Evolutionary conservation across 2,329 filamentous ascomycete genomes (phyloP).

Genomic region (Elsinoe australis): DNA sequence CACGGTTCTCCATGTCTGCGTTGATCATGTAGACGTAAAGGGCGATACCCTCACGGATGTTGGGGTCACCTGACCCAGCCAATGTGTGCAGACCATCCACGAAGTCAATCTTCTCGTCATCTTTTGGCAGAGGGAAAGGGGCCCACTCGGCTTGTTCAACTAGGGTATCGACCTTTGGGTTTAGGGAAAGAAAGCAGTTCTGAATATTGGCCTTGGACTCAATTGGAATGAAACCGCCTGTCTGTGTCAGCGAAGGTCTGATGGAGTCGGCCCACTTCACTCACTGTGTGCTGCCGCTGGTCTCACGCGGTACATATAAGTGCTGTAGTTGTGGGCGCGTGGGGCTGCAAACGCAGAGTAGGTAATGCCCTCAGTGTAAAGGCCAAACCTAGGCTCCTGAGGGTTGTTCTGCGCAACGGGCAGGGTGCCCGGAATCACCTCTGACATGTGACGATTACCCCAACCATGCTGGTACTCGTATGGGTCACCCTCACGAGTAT

Average conservation of each 20-base stretch:
- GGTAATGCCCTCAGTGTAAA: conserved; percentile 42
- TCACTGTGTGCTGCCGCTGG: conserved; percentile 37
- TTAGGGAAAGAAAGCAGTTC: conserved; percentile 43
- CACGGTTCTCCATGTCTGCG: conserved; percentile 38
- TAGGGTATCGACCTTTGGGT: conserved; percentile 40
- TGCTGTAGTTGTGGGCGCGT: conserved; percentile 36
- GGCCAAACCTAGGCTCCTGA: conserved; percentile 37
- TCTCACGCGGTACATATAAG: conserved; percentile 40
- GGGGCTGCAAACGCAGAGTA: conserved; percentile 40
- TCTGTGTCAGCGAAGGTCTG: background rate
- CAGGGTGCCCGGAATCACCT: conserved; percentile 38
- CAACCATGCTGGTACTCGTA: conserved; percentile 35
- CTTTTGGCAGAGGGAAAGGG: conserved; percentile 34
- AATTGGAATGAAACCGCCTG: conserved; percentile 20
- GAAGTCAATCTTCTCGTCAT: conserved; percentile 39
- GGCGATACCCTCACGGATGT: conserved; percentile 43
- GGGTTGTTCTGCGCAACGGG: conserved; percentile 39
- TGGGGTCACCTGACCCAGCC: conserved; percentile 45
- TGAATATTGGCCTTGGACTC: conserved; percentile 28
- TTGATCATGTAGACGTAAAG: conserved; percentile 45
- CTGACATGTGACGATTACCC: conserved; percentile 35
- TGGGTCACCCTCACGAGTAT: conserved; percentile 33
- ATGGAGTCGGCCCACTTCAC: conserved; percentile 28
- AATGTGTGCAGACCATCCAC: conserved; percentile 44
- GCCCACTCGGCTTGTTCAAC: conserved; percentile 45